phyloP scores from a whole-genome alignment of 2,329 filamentous ascomycete species.

The Pseudocercospora ulei region DNA sequence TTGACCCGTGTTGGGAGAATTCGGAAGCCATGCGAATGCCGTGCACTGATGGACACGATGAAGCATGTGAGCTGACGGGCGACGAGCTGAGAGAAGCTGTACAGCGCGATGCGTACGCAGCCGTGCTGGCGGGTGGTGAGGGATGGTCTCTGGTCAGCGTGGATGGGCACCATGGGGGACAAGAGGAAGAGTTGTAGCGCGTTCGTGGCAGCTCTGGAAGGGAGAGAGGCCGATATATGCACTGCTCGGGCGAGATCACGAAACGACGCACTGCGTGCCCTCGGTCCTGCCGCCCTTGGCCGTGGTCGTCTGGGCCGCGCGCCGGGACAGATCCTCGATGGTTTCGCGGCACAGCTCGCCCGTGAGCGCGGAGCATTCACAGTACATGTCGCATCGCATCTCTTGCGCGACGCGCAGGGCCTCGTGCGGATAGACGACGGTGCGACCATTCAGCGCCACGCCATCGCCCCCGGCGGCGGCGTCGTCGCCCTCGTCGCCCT shows the following conservation, averaged over 20 bases:
- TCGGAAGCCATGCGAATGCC: not conserved
- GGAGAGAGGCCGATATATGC: too few species aligned
- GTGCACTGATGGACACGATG: not conserved
- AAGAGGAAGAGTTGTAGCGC: slow-evolving; percentile 30
- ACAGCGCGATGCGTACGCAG: slow-evolving; percentile 24
- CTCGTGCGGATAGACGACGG: slow-evolving; percentile 45
- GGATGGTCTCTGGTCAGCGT: slow-evolving; percentile 30
- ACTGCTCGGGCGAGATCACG: slow-evolving; percentile 21
- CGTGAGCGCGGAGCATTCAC: slow-evolving; percentile 53
- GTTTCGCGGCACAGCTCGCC: slow-evolving; percentile 50
- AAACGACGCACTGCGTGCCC: slow-evolving; percentile 22
- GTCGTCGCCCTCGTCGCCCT: slow-evolving; percentile 25
- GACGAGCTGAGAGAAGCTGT: slow-evolving; percentile 18
- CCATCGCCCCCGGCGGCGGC: slow-evolving; percentile 21
- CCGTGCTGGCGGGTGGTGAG: slow-evolving; percentile 20
- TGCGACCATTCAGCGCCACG: slow-evolving; percentile 32
- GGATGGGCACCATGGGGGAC: slow-evolving; percentile 24
- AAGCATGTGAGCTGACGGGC: slow-evolving; percentile 7
- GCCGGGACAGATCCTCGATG: slow-evolving; percentile 51
- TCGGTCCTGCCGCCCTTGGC: slow-evolving; percentile 40
- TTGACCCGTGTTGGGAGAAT: not conserved
- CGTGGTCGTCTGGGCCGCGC: slow-evolving; percentile 51
- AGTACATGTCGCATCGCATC: slow-evolving; percentile 53
- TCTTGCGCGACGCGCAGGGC: slow-evolving; percentile 46
- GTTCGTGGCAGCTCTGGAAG: too few species aligned